These are phyloP conservation scores for Cnidoscolus chayamansa DNA, from an alignment of 441 rosid species.

Conservation along the genomic window DNA sequence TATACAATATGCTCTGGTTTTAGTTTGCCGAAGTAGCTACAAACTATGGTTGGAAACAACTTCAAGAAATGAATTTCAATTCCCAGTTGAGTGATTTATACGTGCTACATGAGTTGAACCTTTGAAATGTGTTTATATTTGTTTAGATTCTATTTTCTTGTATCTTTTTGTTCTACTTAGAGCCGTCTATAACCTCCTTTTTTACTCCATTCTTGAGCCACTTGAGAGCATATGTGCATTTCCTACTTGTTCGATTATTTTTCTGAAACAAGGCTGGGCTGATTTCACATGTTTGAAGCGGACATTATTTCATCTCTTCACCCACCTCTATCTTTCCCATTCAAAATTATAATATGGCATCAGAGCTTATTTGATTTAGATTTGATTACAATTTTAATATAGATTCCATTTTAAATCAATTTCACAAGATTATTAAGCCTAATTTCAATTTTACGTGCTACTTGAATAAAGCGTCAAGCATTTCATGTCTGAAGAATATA, in stretches of 20 bases:
- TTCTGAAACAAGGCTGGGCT: background rate
- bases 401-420: no score
- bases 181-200: background rate
- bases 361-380: no score
- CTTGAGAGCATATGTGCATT: background rate
- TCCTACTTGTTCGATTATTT: background rate
- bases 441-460: no score
- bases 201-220: background rate
- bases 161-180: background rate
- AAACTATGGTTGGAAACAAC: background rate
- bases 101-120: background rate
- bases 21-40: background rate
- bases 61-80: slow-evolving; percentile 12
- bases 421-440: no score
- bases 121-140: background rate
- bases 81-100: slow-evolving; percentile 11
- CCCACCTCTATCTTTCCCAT: no score
- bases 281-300: background rate
- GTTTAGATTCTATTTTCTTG: background rate
- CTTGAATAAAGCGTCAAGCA: no score
- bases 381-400: no score
- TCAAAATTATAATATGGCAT: no score
- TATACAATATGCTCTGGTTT: slow-evolving; percentile 7
- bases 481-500: no score
- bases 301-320: no score